A percentile compares a stretch with the other conserved stretches of the same genome.
phyloP scores from a whole-genome alignment of 495 filamentous ascomycete genomes.

The Aspergillus baeticus region DNA sequence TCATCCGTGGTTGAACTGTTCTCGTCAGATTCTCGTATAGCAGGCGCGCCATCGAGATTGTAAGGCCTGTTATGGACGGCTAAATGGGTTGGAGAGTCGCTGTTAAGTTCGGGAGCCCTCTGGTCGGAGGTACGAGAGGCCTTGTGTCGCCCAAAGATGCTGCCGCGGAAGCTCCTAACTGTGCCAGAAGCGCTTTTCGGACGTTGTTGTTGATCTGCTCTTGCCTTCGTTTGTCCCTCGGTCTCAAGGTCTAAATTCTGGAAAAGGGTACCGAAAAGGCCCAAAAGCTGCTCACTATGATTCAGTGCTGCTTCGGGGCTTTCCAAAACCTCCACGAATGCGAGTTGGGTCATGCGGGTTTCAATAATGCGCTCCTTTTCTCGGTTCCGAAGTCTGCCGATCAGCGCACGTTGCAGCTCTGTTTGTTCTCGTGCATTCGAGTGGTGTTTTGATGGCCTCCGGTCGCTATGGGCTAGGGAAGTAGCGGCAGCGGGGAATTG shows the following conservation, averaged over 20 bases:
- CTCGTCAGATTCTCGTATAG: slow-evolving; percentile 51
- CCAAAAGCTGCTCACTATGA: slow-evolving; percentile 74
- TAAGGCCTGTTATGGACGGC: slow-evolving; percentile 5
- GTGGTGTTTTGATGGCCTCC: slow-evolving; percentile 30
- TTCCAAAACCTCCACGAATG: slow-evolving; percentile 77
- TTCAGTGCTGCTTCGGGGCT: slow-evolving; percentile 82
- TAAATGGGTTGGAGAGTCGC: slow-evolving; percentile 17
- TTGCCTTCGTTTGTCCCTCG: slow-evolving; percentile 20
- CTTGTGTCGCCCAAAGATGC: slow-evolving; percentile 66
- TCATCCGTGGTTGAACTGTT: slow-evolving; percentile 24
- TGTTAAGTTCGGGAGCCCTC: slow-evolving; percentile 18
- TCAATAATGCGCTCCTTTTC: slow-evolving; percentile 83
- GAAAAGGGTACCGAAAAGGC: slow-evolving; percentile 79
- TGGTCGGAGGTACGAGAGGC: slow-evolving; percentile 32
- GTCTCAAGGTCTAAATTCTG: slow-evolving; percentile 47
- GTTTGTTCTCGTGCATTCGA: slow-evolving; percentile 35
- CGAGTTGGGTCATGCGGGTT: slow-evolving; percentile 90
- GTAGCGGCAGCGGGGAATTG: slow-evolving; percentile 64
- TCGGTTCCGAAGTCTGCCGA: slow-evolving; percentile 70
- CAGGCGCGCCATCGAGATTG: slow-evolving; percentile 34
- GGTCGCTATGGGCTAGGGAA: slow-evolving; percentile 49
- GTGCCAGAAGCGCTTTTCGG: slow-evolving; percentile 72
- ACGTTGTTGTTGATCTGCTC: slow-evolving; percentile 43
- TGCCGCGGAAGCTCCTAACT: slow-evolving; percentile 67
- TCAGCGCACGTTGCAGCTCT: slow-evolving; percentile 46